Conservation (phyloP, 768 basidiomycete genomes). For the Macrocybe gigantea region DNA sequence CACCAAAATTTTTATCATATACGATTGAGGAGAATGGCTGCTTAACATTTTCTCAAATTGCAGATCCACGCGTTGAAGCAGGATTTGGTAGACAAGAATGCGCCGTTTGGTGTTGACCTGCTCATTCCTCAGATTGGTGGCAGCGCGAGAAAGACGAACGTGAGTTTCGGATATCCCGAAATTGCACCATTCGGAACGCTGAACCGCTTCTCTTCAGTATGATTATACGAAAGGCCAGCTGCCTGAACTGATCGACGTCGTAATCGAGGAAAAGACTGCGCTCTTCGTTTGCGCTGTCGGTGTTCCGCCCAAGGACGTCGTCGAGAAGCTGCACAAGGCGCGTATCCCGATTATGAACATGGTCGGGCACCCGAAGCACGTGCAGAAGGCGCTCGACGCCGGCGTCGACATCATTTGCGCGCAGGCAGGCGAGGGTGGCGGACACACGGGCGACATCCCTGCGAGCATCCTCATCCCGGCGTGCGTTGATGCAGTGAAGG, state of each 20-base stretch:
- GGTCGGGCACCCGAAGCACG: constrained; percentile 95
- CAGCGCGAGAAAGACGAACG: constrained; percentile 87
- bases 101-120: constrained; percentile 89
- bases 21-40: too few species aligned
- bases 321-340: constrained; percentile 78
- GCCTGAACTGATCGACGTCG: constrained; percentile 78
- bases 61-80: constrained; percentile 73
- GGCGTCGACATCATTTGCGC: constrained; percentile 94
- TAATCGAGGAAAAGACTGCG: constrained; percentile 83
- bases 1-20: neutral
- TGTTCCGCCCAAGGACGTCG: constrained; percentile 74
- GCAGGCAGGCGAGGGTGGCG: constrained; percentile 90
- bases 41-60: constrained; percentile 2
- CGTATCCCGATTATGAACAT: constrained; percentile 92
- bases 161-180: constrained; percentile 20
- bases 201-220: constrained; percentile 34
- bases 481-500: constrained; percentile 79
- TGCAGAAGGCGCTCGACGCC: constrained; percentile 68
- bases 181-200: neutral
- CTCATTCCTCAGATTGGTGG: constrained; percentile 86
- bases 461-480: constrained; percentile 87
- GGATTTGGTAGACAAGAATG: constrained; percentile 64
- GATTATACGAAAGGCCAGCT: constrained; percentile 91
- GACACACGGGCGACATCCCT: constrained; percentile 81
- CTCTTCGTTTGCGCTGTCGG: constrained; percentile 93